phyloP scores from a whole-genome alignment of 257 asterid genomes.

The Dorcoceras hygrometricum region DNA sequence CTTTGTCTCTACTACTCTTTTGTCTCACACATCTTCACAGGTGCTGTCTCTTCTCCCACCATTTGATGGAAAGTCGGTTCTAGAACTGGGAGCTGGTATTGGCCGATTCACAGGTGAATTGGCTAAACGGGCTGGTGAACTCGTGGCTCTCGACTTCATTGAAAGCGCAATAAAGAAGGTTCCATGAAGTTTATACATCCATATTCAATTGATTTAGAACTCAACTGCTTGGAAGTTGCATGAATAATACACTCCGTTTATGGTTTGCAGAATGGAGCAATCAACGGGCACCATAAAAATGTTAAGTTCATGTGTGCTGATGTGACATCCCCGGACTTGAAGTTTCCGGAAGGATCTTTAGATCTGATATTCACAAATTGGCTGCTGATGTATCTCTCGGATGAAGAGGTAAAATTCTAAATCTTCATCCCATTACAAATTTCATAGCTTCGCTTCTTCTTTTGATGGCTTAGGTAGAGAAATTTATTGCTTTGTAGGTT shows the following conservation, averaged over 20 bases:
- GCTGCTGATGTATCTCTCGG: constrained; percentile 97
- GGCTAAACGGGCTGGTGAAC: constrained; percentile 64
- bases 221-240: background rate
- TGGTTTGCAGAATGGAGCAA: constrained; percentile 63
- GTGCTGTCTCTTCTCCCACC: constrained; percentile 85
- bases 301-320: constrained; percentile 89
- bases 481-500: constrained; percentile 50
- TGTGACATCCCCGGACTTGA: constrained; percentile 75
- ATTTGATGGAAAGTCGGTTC: constrained; percentile 71
- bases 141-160: constrained; percentile 87
- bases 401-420: constrained; percentile 60
- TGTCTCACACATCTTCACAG: constrained; percentile 29
- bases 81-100: constrained; percentile 99
- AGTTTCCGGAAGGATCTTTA: constrained; percentile 65
- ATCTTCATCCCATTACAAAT: constrained; percentile 1
- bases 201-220: constrained; percentile 6
- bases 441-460: background rate
- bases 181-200: constrained; percentile 19
- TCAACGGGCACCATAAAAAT: constrained; percentile 60
- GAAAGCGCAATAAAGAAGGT: constrained; percentile 83
- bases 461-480: background rate
- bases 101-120: constrained; percentile 96
- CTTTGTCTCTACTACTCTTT: background rate
- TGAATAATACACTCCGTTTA: constrained; percentile 1
- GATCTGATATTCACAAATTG: constrained; percentile 90